Base-by-base conservation (phyloP, 345 rosid genomes). In the Corchorus capsularis region DNA sequence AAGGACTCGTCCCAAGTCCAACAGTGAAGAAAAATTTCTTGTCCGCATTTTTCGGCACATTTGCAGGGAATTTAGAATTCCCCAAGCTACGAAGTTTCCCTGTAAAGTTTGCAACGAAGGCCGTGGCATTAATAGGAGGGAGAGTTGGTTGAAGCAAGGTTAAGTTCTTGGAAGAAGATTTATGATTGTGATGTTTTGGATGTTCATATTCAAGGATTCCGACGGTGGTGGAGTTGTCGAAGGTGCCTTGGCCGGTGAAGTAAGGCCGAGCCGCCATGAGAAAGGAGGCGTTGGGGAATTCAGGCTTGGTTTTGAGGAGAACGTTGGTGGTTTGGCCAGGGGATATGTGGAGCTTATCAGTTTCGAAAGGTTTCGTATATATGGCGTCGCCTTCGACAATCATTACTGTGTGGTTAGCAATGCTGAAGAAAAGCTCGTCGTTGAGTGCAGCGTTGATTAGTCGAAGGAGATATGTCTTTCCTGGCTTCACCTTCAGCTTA, bases 391-490 rank as follows among this genome's bases (percentile, higher is more conserved):
- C 79, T 53, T 83, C 88, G 1, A 87, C 88, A 5, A 87, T 81
- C 4, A 83, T 81, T 59, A 87, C 41, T 2, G 77, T 81, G 77
- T 87, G 90, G 64, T 83, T 83, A 14, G 90, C 87, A 0, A 85
- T 87, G 81, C 86, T 73, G 83, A 86, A 86, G 83, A 86, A 86
- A 77, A 86, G 87, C 80, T 86, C 87, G 27, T 86, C 87, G 71
- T 86, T 86, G 82, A 86, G 89, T 84, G 89, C 89, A 77, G 89
- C 88, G 69, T 86, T 86, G 85, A 86, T 77, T 54, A 87, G 50
- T 27, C 88, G 81, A 19, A 86, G 84, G 41, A 86, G 87, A 63
- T 86, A 86, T 6, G 85, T 84, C 74, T 86, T 86, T 43, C 90
- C 90, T 9, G 90, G 85, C 45, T 77, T 83, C 71, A 87, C 88